Evolutionary conservation across 495 filamentous ascomycete genomes (phyloP).

Genomic region (Podospora comata): DNA sequence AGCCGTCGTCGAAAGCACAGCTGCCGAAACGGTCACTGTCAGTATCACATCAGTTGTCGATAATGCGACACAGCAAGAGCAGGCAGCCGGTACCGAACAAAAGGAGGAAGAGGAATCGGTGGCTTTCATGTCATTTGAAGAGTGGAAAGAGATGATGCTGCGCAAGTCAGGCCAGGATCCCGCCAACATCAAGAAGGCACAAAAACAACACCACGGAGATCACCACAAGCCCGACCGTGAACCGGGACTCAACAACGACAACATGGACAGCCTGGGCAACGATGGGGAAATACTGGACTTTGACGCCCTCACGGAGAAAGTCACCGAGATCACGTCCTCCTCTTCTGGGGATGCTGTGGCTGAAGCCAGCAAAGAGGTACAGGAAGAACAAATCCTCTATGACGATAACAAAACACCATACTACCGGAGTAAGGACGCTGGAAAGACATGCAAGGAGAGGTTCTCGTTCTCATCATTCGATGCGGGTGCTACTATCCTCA

Average conservation of each 20-base stretch:
- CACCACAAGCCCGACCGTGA: slow-evolving; percentile 31
- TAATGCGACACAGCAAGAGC: slow-evolving; percentile 22
- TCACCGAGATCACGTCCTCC: slow-evolving; percentile 37
- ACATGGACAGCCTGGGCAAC: slow-evolving; percentile 62
- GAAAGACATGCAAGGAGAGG: slow-evolving; percentile 83
- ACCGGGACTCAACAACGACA: slow-evolving; percentile 30
- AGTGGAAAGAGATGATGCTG: slow-evolving; percentile 95
- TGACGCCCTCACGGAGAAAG: slow-evolving; percentile 53
- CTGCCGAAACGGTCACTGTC: slow-evolving; percentile 14
- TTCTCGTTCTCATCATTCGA: slow-evolving; percentile 98
- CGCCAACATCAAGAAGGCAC: slow-evolving; percentile 64
- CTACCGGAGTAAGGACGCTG: slow-evolving; percentile 81
- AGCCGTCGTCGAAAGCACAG: slow-evolving; percentile 6
- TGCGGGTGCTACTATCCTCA: slow-evolving; percentile 88
- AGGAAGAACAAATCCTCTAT: slow-evolving; percentile 37
- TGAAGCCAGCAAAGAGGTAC: slow-evolving; percentile 37
- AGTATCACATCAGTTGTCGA: slow-evolving; percentile 1
- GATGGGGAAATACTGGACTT: slow-evolving; percentile 91
- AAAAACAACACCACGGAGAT: slow-evolving; percentile 37
- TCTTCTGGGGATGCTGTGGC: slow-evolving; percentile 31
- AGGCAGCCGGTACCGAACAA: slow-evolving; percentile 5
- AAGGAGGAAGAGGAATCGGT: slow-evolving; percentile 59
- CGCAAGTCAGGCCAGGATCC: slow-evolving; percentile 81
- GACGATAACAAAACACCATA: slow-evolving; percentile 49
- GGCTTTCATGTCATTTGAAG: slow-evolving; percentile 94